Evolutionary conservation across 768 basidiomycete genomes (phyloP).

Genomic region (Austroboletus festivus): DNA sequence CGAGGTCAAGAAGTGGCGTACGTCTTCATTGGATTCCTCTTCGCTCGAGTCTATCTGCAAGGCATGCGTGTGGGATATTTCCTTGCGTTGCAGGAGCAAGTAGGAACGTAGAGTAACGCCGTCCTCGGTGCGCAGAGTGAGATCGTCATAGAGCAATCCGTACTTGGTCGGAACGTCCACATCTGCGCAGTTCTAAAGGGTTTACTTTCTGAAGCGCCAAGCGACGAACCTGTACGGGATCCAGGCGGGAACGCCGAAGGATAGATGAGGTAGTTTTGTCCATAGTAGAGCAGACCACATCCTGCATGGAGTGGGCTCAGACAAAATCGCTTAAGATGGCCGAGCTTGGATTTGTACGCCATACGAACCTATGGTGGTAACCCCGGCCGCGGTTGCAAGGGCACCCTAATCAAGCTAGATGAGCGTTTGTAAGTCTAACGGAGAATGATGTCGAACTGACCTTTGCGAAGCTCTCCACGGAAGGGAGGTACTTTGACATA

Average conservation of each 20-base stretch:
- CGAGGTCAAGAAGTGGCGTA: slow-evolving; percentile 25
- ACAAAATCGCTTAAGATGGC: neutral
- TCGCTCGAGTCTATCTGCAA: slow-evolving; percentile 35
- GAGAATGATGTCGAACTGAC: slow-evolving; percentile 19
- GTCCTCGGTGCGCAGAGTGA: slow-evolving; percentile 72
- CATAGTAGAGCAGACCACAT: slow-evolving; percentile 75
- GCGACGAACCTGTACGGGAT: slow-evolving; percentile 64
- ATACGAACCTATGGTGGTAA: slow-evolving; percentile 52
- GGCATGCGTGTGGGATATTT: slow-evolving; percentile 37
- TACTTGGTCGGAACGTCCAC: slow-evolving; percentile 70
- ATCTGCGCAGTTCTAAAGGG: slow-evolving; percentile 38
- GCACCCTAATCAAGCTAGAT: slow-evolving; percentile 45
- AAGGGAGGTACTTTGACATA: slow-evolving; percentile 42
- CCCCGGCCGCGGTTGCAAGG: slow-evolving; percentile 52
- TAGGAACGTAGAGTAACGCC: slow-evolving; percentile 71
- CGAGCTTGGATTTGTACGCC: neutral
- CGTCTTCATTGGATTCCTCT: slow-evolving; percentile 57
- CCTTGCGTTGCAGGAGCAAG: slow-evolving; percentile 62
- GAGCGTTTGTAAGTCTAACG: neutral
- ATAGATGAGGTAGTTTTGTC: slow-evolving; percentile 88
- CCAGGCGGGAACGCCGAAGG: slow-evolving; percentile 81
- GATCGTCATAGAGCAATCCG: slow-evolving; percentile 70
- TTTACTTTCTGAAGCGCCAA: neutral
- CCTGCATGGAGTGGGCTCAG: slow-evolving; percentile 37
- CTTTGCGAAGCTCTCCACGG: slow-evolving; percentile 45